Evolutionary conservation across 345 rosid species (phyloP).

Genomic region (Passiflora organensis): DNA sequence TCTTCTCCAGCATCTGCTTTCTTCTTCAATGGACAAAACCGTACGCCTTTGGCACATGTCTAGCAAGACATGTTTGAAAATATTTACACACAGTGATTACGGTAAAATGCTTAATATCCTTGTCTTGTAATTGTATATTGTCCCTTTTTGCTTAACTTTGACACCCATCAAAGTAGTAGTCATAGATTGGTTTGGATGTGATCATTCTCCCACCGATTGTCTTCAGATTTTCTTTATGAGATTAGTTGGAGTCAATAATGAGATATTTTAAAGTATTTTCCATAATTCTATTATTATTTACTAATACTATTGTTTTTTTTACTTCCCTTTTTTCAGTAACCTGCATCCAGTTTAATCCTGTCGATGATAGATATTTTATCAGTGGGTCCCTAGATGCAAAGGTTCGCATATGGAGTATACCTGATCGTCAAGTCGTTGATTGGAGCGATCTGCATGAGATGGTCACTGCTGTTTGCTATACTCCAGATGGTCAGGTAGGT

Average conservation of each 20-base stretch:
- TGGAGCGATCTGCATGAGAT: conserved; percentile 98
- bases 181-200: not conserved
- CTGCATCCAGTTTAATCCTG: conserved; percentile 98
- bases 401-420: conserved; percentile 98
- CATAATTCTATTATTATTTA: not conserved
- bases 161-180: not conserved
- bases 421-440: conserved; percentile 84
- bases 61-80: conserved; percentile 81
- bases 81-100: conserved; percentile 88
- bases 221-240: not conserved
- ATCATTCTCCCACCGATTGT: not conserved
- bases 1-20: conserved; percentile 70
- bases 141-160: not conserved
- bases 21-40: conserved; percentile 98
- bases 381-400: conserved; percentile 97
- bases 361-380: conserved; percentile 91
- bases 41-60: conserved; percentile 88
- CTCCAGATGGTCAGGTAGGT: conserved; percentile 93
- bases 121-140: conserved; percentile 6
- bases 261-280: too few species aligned
- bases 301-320: conserved; percentile 16
- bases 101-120: conserved; percentile 46
- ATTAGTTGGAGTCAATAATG: not conserved
- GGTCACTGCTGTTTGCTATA: conserved; percentile 97
- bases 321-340: conserved; percentile 61